Conservation (phyloP, 1,139 yeast genomes). For the Suhomyces coccinellae region DNA sequence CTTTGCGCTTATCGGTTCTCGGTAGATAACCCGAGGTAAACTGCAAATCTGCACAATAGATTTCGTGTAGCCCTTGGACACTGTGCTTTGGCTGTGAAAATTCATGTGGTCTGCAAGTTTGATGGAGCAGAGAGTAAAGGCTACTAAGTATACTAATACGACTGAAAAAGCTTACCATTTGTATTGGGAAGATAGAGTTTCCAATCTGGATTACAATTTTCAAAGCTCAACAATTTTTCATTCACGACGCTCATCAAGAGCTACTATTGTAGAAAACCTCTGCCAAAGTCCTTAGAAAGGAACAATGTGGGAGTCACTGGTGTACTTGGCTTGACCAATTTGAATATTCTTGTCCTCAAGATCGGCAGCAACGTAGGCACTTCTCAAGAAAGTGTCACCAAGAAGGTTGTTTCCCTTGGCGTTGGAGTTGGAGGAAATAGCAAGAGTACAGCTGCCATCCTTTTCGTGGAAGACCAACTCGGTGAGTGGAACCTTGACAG, state of each 20-base stretch:
- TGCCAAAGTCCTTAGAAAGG: background rate
- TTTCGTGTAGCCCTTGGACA: too few relatives aligned
- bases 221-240: background rate
- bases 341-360: conserved; percentile 28
- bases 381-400: conserved; percentile 35
- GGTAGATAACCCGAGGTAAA: too few relatives aligned
- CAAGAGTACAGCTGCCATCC: conserved; percentile 2
- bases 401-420: conserved; percentile 13
- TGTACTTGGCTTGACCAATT: conserved; percentile 22
- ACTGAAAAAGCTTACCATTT: too few relatives aligned
- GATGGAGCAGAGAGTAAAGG: too few relatives aligned
- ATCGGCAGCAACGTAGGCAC: conserved; percentile 30
- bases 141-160: too few relatives aligned
- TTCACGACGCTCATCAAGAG: background rate
- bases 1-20: too few relatives aligned
- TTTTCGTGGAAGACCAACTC: conserved; percentile 8
- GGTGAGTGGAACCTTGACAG: conserved; percentile 8
- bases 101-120: too few relatives aligned
- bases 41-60: too few relatives aligned
- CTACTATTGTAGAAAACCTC: background rate
- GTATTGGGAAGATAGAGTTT: too few relatives aligned
- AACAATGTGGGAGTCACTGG: conserved; percentile 4
- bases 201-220: too few relatives aligned
- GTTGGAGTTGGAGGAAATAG: conserved; percentile 1
- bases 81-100: too few relatives aligned